Base-by-base conservation (phyloP, 2,329 filamentous ascomycete genomes). In the Stachybotrys echinatus region DNA sequence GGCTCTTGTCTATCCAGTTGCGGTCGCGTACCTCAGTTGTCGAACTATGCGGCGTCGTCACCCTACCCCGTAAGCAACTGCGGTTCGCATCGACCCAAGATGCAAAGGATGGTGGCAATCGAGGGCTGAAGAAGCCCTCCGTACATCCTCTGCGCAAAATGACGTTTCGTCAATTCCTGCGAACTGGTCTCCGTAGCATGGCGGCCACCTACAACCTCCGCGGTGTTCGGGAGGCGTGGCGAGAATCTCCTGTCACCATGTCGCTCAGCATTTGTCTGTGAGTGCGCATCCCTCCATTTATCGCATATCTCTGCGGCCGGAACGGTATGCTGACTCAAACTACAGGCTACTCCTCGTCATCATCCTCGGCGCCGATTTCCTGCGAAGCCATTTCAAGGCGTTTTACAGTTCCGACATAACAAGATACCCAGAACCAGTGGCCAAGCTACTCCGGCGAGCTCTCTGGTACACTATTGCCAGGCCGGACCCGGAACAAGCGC, bases 401-500 rank as follows among this genome's bases (percentile, higher is more conserved):
- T 83, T 82, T 63, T 75, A 81, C 59, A 72, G 75, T 48, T 62
- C 69, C 23, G 74, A 81, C 51, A 80, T 82, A 58, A 81, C 77
- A 47, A 72, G 69, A 51, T 83, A 77, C 63, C 89, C 89, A 3
- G 81, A 87, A 40, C 76, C 83, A 1, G 83, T 92, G 31, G 88
- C 88, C 10, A 85, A 87, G 60, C 84, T 88, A 53, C 76, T 99
- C 44, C 88, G 94, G 27, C 82, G 85, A 57, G 94, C 91, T 0
- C 73, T 97, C 22, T 96, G 92, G 72, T 95, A 89, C 69, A 89
- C 85, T 56, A 92, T 94, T 61, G 81, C 87, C 55, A 76, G 82
- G 38, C 79, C 87, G 5, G 86, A 95, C 52, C 83, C 89, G 3
- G 79, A 87, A 51, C 78, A 87, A 49, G 92, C 92, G 1, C 75